Conservation (phyloP, 768 basidiomycete species). For the Boletus pseudo-olivaceus region DNA sequence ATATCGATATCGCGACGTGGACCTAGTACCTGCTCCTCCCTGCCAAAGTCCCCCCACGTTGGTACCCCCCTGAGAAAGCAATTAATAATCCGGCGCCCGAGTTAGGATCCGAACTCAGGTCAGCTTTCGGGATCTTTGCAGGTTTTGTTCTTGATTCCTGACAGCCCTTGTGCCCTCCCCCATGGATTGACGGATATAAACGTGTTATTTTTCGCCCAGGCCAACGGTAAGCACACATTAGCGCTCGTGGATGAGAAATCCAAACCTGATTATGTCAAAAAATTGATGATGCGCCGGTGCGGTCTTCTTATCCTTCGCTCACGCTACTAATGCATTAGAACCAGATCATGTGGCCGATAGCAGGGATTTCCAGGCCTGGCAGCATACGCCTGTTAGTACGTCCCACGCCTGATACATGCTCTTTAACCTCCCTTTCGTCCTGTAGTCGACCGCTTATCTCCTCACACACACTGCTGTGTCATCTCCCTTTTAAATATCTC, state of each 20-base stretch:
- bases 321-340: constrained; percentile 8
- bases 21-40: too few species aligned
- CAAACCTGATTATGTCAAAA: neutral
- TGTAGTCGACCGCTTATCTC: constrained; percentile 2
- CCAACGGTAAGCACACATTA: neutral
- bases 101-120: neutral
- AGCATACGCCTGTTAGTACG: too few species aligned
- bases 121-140: neutral
- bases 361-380: constrained; percentile 9
- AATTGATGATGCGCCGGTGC: constrained; percentile 2
- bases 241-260: constrained; percentile 12
- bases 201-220: neutral
- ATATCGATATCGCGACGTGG: too few species aligned
- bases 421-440: neutral
- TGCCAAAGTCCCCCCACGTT: too few species aligned
- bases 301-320: neutral
- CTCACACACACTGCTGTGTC: constrained; percentile 1
- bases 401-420: constrained; percentile 26
- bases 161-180: neutral
- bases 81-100: neutral
- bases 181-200: too few species aligned
- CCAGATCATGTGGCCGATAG: constrained; percentile 20
- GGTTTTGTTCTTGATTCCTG: neutral
- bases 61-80: too few species aligned
- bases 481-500: neutral